These are phyloP conservation scores for Aspergillus hiratsukae DNA, from an alignment of 2,329 filamentous ascomycete genomes.

Conservation along the genomic window DNA sequence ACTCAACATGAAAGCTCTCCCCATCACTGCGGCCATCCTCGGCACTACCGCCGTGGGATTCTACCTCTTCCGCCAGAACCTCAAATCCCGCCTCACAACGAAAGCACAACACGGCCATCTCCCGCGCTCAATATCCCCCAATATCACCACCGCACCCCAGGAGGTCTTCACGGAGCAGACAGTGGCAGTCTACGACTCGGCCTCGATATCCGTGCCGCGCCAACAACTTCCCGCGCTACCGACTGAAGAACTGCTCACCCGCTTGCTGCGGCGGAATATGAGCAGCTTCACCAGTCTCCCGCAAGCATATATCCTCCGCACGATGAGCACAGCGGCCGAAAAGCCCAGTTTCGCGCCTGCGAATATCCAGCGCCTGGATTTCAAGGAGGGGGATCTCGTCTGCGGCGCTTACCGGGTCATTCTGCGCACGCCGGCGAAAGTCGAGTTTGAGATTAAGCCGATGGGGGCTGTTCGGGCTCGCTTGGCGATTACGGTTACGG, in stretches of 20 bases:
- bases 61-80: conserved; percentile 19
- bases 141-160: conserved; percentile 26
- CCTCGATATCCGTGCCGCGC: conserved; percentile 18
- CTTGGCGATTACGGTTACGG: conserved; percentile 21
- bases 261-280: conserved; percentile 33
- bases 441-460: conserved; percentile 29
- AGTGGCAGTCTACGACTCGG: conserved; percentile 21
- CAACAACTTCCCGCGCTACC: conserved; percentile 13
- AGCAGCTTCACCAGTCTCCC: conserved; percentile 27
- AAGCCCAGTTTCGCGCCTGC: conserved; percentile 22
- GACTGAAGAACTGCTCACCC: conserved; percentile 20
- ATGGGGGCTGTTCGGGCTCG: conserved; percentile 17
- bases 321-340: conserved; percentile 14
- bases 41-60: conserved; percentile 30
- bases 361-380: conserved; percentile 25
- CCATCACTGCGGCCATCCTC: conserved; percentile 26
- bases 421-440: conserved; percentile 20
- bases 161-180: conserved; percentile 16
- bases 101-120: conserved; percentile 15
- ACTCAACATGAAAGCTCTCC: neutral
- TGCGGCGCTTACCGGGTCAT: conserved; percentile 30
- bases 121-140: conserved; percentile 6
- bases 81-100: conserved; percentile 21
- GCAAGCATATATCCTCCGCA: conserved; percentile 25
- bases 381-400: conserved; percentile 27